Conservation (phyloP, 1,284 basidiomycete genomes). For the Cerioporus squamosus region DNA sequence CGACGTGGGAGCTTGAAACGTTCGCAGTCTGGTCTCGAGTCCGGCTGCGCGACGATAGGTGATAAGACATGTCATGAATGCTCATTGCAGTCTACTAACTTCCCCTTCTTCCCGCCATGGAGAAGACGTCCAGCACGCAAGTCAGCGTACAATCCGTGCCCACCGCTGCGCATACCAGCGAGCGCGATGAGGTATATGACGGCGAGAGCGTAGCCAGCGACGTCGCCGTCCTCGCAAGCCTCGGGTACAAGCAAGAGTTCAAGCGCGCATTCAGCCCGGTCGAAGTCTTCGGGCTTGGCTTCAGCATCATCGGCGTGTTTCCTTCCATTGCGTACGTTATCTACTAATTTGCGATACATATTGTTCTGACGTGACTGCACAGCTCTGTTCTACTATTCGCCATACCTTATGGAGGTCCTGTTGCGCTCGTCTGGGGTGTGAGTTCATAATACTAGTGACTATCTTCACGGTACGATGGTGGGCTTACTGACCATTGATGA, state of each 20-base stretch:
- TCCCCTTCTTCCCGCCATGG: too few species aligned
- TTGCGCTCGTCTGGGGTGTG: slow-evolving; percentile 80
- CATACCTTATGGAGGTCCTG: slow-evolving; percentile 77
- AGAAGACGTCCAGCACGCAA: too few species aligned
- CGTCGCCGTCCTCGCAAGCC: slow-evolving; percentile 33
- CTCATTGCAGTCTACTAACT: too few species aligned
- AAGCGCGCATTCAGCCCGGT: slow-evolving; percentile 46
- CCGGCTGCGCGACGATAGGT: too few species aligned
- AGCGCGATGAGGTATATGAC: not conserved
- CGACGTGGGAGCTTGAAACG: too few species aligned
- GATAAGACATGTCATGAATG: too few species aligned
- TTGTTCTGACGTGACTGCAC: not conserved
- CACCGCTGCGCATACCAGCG: too few species aligned
- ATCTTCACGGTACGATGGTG: too few species aligned
- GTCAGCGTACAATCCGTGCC: too few species aligned
- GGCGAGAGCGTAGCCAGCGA: slow-evolving; percentile 20
- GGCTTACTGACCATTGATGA: not conserved
- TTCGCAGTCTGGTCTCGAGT: too few species aligned
- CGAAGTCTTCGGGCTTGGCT: slow-evolving; percentile 59
- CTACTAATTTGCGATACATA: too few species aligned
- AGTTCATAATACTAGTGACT: slow-evolving; percentile 1
- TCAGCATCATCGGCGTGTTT: slow-evolving; percentile 61
- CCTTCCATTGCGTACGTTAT: slow-evolving; percentile 38
- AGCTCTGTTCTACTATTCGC: slow-evolving; percentile 70
- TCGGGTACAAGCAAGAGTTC: slow-evolving; percentile 52